Evolutionary conservation across 345 rosid species (phyloP).

Genomic region (Syzygium grande): DNA sequence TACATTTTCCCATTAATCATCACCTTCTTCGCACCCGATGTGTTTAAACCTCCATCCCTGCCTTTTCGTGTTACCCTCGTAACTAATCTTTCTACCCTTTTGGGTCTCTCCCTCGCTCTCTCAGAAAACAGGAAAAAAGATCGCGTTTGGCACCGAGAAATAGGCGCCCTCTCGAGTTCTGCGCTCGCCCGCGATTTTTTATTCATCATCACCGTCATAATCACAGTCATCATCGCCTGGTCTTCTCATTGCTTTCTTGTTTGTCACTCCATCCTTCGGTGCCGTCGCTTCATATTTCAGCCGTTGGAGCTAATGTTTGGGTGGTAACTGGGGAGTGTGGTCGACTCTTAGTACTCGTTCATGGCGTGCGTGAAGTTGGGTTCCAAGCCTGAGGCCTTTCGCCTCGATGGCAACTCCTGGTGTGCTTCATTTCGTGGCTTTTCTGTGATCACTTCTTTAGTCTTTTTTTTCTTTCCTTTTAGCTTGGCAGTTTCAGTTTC

Average conservation of each 20-base stretch:
- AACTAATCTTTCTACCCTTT: background rate
- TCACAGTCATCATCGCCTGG: background rate
- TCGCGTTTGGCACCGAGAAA: background rate
- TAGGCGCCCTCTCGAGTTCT: background rate
- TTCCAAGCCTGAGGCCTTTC: slow-evolving; percentile 84
- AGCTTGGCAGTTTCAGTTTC: background rate
- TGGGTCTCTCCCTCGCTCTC: background rate
- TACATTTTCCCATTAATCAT: background rate
- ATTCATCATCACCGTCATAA: background rate
- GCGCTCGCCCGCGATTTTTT: background rate
- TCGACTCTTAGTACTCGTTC: background rate
- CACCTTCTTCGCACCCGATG: too few species aligned
- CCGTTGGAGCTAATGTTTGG: background rate
- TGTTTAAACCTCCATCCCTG: background rate
- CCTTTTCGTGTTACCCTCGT: background rate
- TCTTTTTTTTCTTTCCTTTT: background rate
- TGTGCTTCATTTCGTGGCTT: slow-evolving; percentile 12
- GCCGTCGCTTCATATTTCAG: background rate
- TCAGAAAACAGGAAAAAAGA: background rate
- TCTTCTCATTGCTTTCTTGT: background rate
- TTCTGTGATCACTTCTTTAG: background rate
- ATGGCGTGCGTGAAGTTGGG: slow-evolving; percentile 85
- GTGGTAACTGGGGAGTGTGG: background rate
- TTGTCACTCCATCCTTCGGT: background rate
- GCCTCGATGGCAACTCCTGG: slow-evolving; percentile 59